phyloP scores from a whole-genome alignment of 352 stramenopile species.

The Globisporangium nodosum region DNA sequence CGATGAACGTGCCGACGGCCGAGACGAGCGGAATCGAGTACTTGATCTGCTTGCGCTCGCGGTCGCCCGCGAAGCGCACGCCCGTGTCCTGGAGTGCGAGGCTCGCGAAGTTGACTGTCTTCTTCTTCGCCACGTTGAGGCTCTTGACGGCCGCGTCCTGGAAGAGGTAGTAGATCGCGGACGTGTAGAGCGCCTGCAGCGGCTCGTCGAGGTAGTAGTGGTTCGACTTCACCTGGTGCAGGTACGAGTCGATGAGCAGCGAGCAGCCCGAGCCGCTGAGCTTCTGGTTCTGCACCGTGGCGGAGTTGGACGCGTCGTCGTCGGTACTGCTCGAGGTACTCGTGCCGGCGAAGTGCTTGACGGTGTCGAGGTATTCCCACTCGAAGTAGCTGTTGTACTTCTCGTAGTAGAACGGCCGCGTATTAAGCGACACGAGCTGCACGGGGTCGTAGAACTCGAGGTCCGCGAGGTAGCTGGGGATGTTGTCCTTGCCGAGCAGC shows the following conservation, averaged over 20 bases:
- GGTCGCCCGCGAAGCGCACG: slow-evolving; percentile 27
- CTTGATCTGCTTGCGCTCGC: slow-evolving; percentile 39
- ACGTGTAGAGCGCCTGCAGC: slow-evolving; percentile 39
- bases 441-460: slow-evolving; percentile 13
- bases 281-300: slow-evolving; percentile 1
- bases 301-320: neutral
- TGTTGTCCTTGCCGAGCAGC: slow-evolving; percentile 1
- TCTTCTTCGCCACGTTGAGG: slow-evolving; percentile 9
- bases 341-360: slow-evolving; percentile 10
- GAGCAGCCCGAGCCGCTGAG: slow-evolving; percentile 29
- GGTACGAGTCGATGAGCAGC: slow-evolving; percentile 41
- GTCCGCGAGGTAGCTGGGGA: neutral
- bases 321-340: neutral
- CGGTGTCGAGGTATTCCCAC: slow-evolving; percentile 26
- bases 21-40: slow-evolving; percentile 36
- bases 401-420: slow-evolving; percentile 14
- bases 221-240: slow-evolving; percentile 35
- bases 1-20: slow-evolving; percentile 34
- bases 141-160: slow-evolving; percentile 33
- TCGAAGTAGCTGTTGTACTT: slow-evolving; percentile 13
- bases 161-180: slow-evolving; percentile 45
- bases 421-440: slow-evolving; percentile 18
- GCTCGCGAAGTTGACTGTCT: neutral
- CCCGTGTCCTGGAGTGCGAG: neutral
- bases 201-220: slow-evolving; percentile 35